Evolutionary conservation across 1,284 basidiomycete species (phyloP).

Genomic region (Moesziomyces sp.): DNA sequence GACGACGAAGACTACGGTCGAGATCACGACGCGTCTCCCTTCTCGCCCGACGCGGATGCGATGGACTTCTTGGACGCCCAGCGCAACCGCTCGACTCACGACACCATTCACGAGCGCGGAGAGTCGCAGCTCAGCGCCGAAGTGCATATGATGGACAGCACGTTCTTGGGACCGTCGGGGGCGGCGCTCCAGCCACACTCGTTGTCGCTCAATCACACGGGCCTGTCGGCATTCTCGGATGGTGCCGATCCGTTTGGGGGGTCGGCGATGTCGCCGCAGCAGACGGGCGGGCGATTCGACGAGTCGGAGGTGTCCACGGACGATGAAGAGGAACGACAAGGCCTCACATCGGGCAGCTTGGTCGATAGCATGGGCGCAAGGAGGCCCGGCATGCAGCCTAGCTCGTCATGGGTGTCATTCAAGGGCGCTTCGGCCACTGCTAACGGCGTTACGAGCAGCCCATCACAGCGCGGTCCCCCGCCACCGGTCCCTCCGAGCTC

Average conservation of each 20-base stretch:
- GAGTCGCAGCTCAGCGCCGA: slow-evolving; percentile 27
- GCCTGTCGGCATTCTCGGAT: slow-evolving; percentile 34
- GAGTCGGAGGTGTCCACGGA: slow-evolving; percentile 2
- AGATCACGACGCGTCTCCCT: slow-evolving; percentile 15
- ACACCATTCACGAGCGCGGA: slow-evolving; percentile 37
- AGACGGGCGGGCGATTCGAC: slow-evolving; percentile 19
- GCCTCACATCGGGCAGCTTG: slow-evolving; percentile 9
- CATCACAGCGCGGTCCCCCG: slow-evolving; percentile 20
- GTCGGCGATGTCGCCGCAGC: slow-evolving; percentile 35
- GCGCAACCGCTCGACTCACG: slow-evolving; percentile 10
- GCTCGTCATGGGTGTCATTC: neutral
- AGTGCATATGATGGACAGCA: slow-evolving; percentile 16
- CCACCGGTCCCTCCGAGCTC: slow-evolving; percentile 41
- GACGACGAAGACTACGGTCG: slow-evolving; percentile 5
- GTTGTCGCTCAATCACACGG: slow-evolving; percentile 35
- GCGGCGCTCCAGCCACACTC: slow-evolving; percentile 1
- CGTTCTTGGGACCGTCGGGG: slow-evolving; percentile 11
- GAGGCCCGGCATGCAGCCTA: neutral
- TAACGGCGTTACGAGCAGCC: neutral
- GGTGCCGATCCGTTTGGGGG: slow-evolving; percentile 29
- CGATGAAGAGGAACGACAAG: slow-evolving; percentile 27
- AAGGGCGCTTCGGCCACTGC: neutral
- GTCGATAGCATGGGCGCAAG: slow-evolving; percentile 7
- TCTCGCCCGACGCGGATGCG: slow-evolving; percentile 9
- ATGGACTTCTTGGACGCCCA: slow-evolving; percentile 7